Base-by-base conservation (phyloP, 1,284 basidiomycete species). In the Thecaphora frezii region DNA sequence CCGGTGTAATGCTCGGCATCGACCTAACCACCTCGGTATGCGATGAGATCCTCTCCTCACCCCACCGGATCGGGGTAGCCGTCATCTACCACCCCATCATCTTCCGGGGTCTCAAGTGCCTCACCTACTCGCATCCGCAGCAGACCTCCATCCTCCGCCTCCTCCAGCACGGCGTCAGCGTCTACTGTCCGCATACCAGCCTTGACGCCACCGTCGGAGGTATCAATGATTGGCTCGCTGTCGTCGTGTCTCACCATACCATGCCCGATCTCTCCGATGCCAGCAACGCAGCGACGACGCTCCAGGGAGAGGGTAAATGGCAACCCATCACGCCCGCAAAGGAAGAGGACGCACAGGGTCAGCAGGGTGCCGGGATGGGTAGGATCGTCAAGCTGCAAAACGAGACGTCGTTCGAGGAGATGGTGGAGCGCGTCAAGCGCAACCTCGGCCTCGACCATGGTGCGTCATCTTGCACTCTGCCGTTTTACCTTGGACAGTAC, bases 131-230 rank as follows among this genome's bases (percentile, higher is more conserved):
- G 36, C 88, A 89, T 69, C 86, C 91, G 0, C 82, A 96, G 14
- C 92, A 96, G 81, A 80, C 85, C 0, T 89, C 87, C 12, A 83
- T 97, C 22, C 84, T 97, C 18, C 84, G 84, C 51, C 88, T 91
- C 54, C 87, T 87, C 0, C 87, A 89, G 0, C 83, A 86, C 5
- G 92, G 92, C 0, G 87, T 96, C 54, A 90, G 88, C 16, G 83
- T 97, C 2, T 97, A 91, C 81, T 85, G 84, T 37, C 93, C 93
- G 0, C 93, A 97, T 79, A 91, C 90, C 0, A 85, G 89, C 1
- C 83, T 96, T 14, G 93, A 97, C 78, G 85, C 82, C 5, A 87
- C 90, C 2, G 84, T 84, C 48, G 90, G 86, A 14, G 93, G 93
- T 0, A 86, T 97, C 64, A 93, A 93, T 73, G 74, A 78, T 59